These are phyloP conservation scores for Clonostachys chloroleuca DNA, from an alignment of 2,329 filamentous ascomycete genomes.

Conservation along the genomic window DNA sequence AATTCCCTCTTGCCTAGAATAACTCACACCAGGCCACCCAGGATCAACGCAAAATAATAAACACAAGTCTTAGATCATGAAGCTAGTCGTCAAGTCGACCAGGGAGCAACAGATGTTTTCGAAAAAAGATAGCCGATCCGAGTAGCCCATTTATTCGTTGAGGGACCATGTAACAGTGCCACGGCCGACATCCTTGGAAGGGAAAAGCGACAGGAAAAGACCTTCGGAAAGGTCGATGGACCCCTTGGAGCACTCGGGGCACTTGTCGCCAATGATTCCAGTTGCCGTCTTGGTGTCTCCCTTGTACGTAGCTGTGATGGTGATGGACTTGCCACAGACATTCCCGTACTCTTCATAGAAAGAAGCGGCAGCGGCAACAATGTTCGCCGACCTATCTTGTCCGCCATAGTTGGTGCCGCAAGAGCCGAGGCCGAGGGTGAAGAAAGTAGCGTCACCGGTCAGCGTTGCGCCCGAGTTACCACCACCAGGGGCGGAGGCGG, in stretches of 20 bases:
- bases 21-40: too few relatives aligned
- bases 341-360: too few relatives aligned
- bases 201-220: slow-evolving; percentile 49
- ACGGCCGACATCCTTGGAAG: slow-evolving; percentile 35
- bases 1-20: too few relatives aligned
- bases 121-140: too few relatives aligned
- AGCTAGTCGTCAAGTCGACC: too few relatives aligned
- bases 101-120: too few relatives aligned
- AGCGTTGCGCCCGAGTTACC: slow-evolving; percentile 13
- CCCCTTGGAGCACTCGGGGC: slow-evolving; percentile 55
- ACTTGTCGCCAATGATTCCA: slow-evolving; percentile 69
- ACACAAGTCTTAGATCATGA: too few relatives aligned
- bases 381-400: slow-evolving; percentile 46
- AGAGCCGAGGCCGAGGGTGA: slow-evolving; percentile 61
- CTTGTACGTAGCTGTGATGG: slow-evolving; percentile 60
- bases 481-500: background rate
- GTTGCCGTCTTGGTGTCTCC: slow-evolving; percentile 50
- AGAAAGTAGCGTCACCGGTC: slow-evolving; percentile 71
- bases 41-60: too few relatives aligned
- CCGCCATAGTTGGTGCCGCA: slow-evolving; percentile 62
- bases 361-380: slow-evolving; percentile 48
- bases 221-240: slow-evolving; percentile 56
- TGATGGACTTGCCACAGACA: too few relatives aligned
- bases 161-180: slow-evolving; percentile 39
- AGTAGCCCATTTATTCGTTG: slow-evolving; percentile 10